phyloP scores from a whole-genome alignment of 768 basidiomycete genomes.

The Tricholoma terreum region DNA sequence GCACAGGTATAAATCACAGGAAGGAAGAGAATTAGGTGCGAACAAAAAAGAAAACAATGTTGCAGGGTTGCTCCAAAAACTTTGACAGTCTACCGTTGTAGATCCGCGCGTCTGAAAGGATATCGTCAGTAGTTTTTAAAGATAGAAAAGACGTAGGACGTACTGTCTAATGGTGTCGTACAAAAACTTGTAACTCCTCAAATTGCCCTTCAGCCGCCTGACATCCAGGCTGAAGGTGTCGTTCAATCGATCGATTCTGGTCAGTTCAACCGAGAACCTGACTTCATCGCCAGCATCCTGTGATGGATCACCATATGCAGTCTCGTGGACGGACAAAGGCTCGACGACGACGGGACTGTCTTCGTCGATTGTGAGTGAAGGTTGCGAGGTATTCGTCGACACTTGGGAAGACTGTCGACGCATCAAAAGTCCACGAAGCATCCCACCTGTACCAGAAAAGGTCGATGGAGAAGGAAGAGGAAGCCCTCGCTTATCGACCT shows the following conservation, averaged over 20 bases:
- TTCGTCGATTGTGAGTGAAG: conserved; percentile 49
- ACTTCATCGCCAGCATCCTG: conserved; percentile 95
- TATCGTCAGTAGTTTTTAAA: background rate
- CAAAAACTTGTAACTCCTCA: conserved; percentile 90
- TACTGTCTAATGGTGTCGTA: conserved; percentile 87
- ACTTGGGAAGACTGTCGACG: conserved; percentile 88
- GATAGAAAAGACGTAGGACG: conserved; percentile 29
- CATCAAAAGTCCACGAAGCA: conserved; percentile 87
- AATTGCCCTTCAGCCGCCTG: conserved; percentile 85
- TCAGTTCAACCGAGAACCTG: conserved; percentile 92
- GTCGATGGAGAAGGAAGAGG: conserved; percentile 77
- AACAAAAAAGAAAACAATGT: background rate
- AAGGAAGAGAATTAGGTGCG: background rate
- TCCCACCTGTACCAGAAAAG: conserved; percentile 67
- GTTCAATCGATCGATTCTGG: conserved; percentile 82
- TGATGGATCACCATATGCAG: conserved; percentile 73
- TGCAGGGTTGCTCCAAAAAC: background rate
- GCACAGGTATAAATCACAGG: background rate
- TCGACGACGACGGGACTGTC: conserved; percentile 37
- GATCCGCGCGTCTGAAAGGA: conserved; percentile 42
- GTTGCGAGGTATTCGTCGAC: conserved; percentile 39
- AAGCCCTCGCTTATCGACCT: conserved; percentile 89
- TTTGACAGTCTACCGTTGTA: conserved; percentile 30
- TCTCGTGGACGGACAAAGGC: conserved; percentile 41
- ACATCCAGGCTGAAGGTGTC: conserved; percentile 93